Base-by-base conservation (phyloP, 495 filamentous ascomycete genomes). In the Aspergillus bridgeri region DNA sequence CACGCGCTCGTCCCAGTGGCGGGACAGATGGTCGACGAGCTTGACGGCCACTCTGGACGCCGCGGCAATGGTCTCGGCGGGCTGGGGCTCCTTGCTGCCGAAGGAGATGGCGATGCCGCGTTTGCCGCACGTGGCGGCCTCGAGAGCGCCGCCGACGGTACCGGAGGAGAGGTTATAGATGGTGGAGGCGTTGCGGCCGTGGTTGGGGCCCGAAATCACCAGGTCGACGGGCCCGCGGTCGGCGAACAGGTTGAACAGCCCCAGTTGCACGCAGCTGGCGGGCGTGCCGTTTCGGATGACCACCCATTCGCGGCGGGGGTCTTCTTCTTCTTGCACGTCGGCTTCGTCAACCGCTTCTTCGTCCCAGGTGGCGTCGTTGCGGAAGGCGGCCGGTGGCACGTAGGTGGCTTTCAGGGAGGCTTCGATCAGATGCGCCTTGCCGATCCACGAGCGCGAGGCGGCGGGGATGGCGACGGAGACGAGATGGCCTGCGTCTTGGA, bases 401-500 rank as follows among this genome's bases (percentile, higher is more conserved):
- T 94, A 94, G 43, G 82, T 85, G 1, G 92, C 91, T 61, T 86
- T 89, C 51, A 96, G 80, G 3, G 86, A 83, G 61, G 90, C 85
- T 66, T 91, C 91, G 65, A 96, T 90, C 47, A 98, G 83, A 71
- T 98, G 93, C 3, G 94, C 94, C 76, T 98, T 98, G 56, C 92
- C 92, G 68, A 98, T 97, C 94, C 94, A 98, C 17, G 90, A 95
- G 33, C 92, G 87, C 63, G 96, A 96, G 17, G 84, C 83, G 68
- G 96, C 86, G 1, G 94, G 94, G 42, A 98, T 85, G 62, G 92
- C 87, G 56, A 98, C 92, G n/a, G 89, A 92, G 69, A 98, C 89
- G 54, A 75, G 79, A 73, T 95, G 92, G 45, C 91, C 90, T n/a
- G 83, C 82, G 42, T 73, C 61, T 75, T 94, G 83, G 58, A 98